These are phyloP conservation scores for Lagenaria siceraria DNA, from an alignment of 306 rosid genomes.

Conservation along the genomic window DNA sequence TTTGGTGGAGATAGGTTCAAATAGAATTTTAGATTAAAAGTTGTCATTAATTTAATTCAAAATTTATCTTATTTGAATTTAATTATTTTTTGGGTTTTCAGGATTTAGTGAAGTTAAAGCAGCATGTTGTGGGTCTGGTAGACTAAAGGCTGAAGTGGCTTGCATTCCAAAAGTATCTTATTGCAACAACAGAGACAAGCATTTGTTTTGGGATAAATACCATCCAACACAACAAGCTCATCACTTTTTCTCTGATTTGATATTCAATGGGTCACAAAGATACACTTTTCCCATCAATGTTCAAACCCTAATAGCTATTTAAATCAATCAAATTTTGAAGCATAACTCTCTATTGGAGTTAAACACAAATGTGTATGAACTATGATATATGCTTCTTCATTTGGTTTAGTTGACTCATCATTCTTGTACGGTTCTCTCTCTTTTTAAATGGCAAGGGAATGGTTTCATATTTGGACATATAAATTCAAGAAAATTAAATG, in stretches of 20 bases:
- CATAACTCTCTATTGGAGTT: background rate
- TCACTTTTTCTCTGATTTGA: constrained; percentile 25
- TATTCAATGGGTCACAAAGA: constrained; percentile 37
- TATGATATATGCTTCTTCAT: background rate
- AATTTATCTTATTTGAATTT: background rate
- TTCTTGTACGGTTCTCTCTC: background rate
- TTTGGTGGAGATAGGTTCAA: too few relatives aligned
- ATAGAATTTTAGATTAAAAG: too few relatives aligned
- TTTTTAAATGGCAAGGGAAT: background rate
- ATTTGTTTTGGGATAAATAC: constrained; percentile 62
- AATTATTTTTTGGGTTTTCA: constrained; percentile 7
- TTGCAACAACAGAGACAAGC: constrained; percentile 52
- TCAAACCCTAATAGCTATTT: constrained; percentile 36
- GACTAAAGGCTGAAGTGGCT: constrained; percentile 27
- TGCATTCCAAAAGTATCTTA: constrained; percentile 31
- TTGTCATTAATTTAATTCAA: too few relatives aligned
- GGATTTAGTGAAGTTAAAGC: constrained; percentile 52
- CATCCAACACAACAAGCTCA: constrained; percentile 67
- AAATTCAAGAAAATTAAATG: too few relatives aligned
- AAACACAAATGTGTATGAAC: background rate
- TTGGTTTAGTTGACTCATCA: background rate
- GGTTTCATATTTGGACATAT: background rate
- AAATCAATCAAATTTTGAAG: background rate
- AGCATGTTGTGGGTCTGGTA: constrained; percentile 76
- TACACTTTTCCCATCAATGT: constrained; percentile 44